These are phyloP conservation scores for Coemansia sp. DNA, from an alignment of 192 early-diverging fungal genomes.

Conservation along the genomic window DNA sequence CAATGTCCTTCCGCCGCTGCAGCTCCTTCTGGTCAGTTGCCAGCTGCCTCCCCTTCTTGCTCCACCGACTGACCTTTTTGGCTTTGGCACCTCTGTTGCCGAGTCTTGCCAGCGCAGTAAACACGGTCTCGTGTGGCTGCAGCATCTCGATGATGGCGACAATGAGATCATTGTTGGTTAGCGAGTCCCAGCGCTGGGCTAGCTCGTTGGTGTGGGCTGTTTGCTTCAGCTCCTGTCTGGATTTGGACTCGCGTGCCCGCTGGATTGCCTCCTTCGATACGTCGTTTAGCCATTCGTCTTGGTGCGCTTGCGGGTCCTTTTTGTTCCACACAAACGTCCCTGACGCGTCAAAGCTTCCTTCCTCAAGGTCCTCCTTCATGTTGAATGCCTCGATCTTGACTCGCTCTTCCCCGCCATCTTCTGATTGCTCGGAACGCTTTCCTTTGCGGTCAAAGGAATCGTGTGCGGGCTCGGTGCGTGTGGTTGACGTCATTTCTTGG, in stretches of 20 bases:
- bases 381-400: conserved; percentile 64
- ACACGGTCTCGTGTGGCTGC: conserved; percentile 59
- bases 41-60: conserved; percentile 15
- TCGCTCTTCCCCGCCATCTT: background rate
- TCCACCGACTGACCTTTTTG: conserved; percentile 32
- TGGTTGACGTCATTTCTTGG: conserved; percentile 50
- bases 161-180: conserved; percentile 58
- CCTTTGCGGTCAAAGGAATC: conserved; percentile 4
- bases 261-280: conserved; percentile 60
- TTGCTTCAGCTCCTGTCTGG: conserved; percentile 21
- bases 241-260: conserved; percentile 57
- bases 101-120: conserved; percentile 59
- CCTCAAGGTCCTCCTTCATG: conserved; percentile 73
- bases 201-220: conserved; percentile 3
- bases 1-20: conserved; percentile 53
- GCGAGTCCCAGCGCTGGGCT: conserved; percentile 32
- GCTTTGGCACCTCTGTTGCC: conserved; percentile 28
- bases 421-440: background rate
- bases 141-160: conserved; percentile 58
- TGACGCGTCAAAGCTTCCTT: conserved; percentile 62
- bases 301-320: conserved; percentile 65
- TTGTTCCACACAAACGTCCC: conserved; percentile 74
- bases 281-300: conserved; percentile 68
- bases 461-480: conserved; percentile 9
- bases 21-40: conserved; percentile 46